Evolutionary conservation across 352 stramenopile species (phyloP).

Genomic region (Pythium dissimile): DNA sequence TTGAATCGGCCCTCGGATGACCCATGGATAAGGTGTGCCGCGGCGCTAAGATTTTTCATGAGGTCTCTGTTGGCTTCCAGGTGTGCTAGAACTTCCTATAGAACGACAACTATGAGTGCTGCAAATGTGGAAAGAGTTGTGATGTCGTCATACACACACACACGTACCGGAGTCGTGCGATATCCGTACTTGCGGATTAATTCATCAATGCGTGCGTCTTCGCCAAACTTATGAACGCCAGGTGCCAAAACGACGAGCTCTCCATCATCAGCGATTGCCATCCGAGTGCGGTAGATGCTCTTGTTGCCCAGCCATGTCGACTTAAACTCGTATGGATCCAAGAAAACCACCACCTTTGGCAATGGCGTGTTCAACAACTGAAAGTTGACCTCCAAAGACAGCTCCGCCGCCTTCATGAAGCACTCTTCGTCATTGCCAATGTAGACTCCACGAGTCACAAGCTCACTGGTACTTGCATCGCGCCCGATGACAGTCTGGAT

Average conservation of each 20-base stretch:
- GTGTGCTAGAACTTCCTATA: conserved; percentile 88
- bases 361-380: conserved; percentile 90
- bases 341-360: conserved; percentile 94
- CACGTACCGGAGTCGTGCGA: conserved; percentile 89
- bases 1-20: conserved; percentile 96
- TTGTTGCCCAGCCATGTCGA: conserved; percentile 99
- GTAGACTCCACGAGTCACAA: conserved; percentile 91
- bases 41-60: conserved; percentile 93
- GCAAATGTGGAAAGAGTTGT: not conserved
- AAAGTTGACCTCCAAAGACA: conserved; percentile 97
- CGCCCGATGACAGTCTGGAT: conserved; percentile 94
- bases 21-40: conserved; percentile 96
- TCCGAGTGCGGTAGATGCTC: conserved; percentile 96
- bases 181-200: conserved; percentile 98
- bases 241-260: conserved; percentile 95
- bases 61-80: conserved; percentile 92
- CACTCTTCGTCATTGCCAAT: conserved; percentile 96
- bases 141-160: not conserved
- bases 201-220: conserved; percentile 92
- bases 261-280: conserved; percentile 95
- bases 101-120: not conserved
- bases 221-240: conserved; percentile 92
- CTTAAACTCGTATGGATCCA: conserved; percentile 96
- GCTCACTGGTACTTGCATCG: conserved; percentile 31
- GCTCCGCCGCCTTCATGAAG: conserved; percentile 92